Conservation (phyloP, 805 yeast species). For the Wickerhamiella slavikovae region DNA sequence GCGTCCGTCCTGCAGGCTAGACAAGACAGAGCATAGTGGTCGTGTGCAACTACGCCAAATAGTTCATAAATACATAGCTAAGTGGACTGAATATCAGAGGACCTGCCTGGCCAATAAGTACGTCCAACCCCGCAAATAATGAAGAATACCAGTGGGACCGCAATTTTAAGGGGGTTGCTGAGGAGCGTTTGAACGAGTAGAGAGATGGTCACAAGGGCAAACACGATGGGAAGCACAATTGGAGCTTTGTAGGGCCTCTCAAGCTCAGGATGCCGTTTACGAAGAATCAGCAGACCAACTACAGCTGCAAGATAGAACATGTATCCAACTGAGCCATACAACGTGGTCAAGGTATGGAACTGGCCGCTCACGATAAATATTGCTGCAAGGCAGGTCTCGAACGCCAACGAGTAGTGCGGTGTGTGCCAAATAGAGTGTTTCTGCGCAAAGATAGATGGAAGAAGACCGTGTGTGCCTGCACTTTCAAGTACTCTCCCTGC, state of each 20-base stretch:
- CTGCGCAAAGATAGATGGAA: slow-evolving; percentile 17
- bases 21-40: too few species aligned
- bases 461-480: slow-evolving; percentile 17
- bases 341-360: slow-evolving; percentile 18
- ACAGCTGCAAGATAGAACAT: slow-evolving; percentile 19
- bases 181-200: slow-evolving; percentile 17
- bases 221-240: slow-evolving; percentile 18
- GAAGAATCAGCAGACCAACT: slow-evolving; percentile 18
- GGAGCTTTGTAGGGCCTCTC: slow-evolving; percentile 20
- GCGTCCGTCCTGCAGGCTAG: too few species aligned
- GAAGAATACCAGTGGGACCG: too few species aligned
- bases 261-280: slow-evolving; percentile 18
- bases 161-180: slow-evolving; percentile 17
- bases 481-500: slow-evolving; percentile 19
- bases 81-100: too few species aligned
- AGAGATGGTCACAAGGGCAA: slow-evolving; percentile 20
- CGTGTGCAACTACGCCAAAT: too few species aligned
- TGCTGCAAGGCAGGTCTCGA: slow-evolving; percentile 16
- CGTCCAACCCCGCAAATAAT: too few species aligned
- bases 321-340: slow-evolving; percentile 20
- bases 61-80: too few species aligned
- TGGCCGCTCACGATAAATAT: slow-evolving; percentile 19
- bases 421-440: slow-evolving; percentile 12
- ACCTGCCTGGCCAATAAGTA: too few species aligned
- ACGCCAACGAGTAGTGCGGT: slow-evolving; percentile 18